Evolutionary conservation across 2,329 filamentous ascomycete species (phyloP).

Genomic region (Neofusicoccum parvum): DNA sequence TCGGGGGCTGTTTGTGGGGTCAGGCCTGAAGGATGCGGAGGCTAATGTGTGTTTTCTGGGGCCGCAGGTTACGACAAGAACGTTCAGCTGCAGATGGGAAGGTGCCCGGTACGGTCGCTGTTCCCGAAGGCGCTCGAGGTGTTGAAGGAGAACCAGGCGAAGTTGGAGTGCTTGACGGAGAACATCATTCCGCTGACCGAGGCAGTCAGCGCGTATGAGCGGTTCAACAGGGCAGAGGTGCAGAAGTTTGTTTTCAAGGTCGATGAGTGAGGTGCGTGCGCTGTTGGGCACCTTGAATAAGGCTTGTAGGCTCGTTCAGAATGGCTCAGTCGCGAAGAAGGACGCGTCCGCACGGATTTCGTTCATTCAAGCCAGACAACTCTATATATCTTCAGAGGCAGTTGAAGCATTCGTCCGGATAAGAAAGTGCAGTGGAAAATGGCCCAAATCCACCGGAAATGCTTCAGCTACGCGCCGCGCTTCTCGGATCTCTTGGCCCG

Average conservation of each 20-base stretch:
- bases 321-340: too few relatives aligned
- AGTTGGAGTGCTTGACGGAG: conserved; percentile 50
- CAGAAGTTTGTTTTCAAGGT: conserved; percentile 56
- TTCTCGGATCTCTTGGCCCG: too few relatives aligned
- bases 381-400: too few relatives aligned
- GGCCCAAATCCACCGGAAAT: too few relatives aligned
- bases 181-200: conserved; percentile 54
- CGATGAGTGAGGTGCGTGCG: conserved; percentile 31
- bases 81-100: conserved; percentile 51
- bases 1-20: not conserved
- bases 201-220: conserved; percentile 54
- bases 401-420: too few relatives aligned
- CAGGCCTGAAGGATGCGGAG: conserved; percentile 32
- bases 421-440: too few relatives aligned
- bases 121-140: conserved; percentile 50
- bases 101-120: conserved; percentile 53
- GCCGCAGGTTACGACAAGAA: conserved; percentile 52
- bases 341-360: too few relatives aligned
- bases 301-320: too few relatives aligned
- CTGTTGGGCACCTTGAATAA: too few relatives aligned
- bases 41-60: conserved; percentile 26
- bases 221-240: conserved; percentile 56
- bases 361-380: too few relatives aligned
- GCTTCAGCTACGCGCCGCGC: too few relatives aligned
- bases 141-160: conserved; percentile 51